Evolutionary conservation across 768 basidiomycete species (phyloP), one percentile per base, ranked within the genome.

Genomic region (Clavulina sp.): DNA sequence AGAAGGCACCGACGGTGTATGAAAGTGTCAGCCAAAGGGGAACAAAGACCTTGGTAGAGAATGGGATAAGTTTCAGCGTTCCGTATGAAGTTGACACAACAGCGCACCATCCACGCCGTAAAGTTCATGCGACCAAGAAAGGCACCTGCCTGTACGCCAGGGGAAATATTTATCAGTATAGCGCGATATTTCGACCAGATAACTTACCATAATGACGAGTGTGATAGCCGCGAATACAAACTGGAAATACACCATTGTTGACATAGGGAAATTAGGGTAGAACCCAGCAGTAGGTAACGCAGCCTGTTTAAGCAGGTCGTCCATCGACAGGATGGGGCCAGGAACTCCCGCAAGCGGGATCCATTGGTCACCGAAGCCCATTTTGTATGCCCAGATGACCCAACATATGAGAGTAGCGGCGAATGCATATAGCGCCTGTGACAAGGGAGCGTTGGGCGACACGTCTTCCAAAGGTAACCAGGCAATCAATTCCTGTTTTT

Each of bases 191-290:
- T n/a, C n/a, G n/a, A n/a, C n/a, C n/a, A n/a, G n/a, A n/a, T n/a
- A n/a, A n/a, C n/a, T n/a, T n/a, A n/a, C n/a, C 33, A 53, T 33
- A 29, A 53, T 51, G 41, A 53, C 41, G 16, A 53, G 30, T 18
- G 52, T 53, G 30, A 53, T 53, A 13, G 52, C 52, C 4, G 52
- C 52, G 44, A 53, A 53, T 43, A 53, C 52, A 32, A 53, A 53
- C 48, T 53, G 52, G 52, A 53, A 53, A 30, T 53, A 53, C 13
- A 38, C 34, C 52, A 53, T 53, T 4, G 52, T 53, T 19, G 52
- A 53, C 30, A 53, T 31, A 2, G 52, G 52, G 36, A 30, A 53
- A 33, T 47, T 49, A 21, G 43, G 31, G 4, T 43, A 31, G 34
- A 53, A 13, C 16, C 47, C 47, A 16, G 52, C 44, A 16, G 52